Conservation (phyloP, 768 basidiomycete genomes). For the Wakefieldia striispora region DNA sequence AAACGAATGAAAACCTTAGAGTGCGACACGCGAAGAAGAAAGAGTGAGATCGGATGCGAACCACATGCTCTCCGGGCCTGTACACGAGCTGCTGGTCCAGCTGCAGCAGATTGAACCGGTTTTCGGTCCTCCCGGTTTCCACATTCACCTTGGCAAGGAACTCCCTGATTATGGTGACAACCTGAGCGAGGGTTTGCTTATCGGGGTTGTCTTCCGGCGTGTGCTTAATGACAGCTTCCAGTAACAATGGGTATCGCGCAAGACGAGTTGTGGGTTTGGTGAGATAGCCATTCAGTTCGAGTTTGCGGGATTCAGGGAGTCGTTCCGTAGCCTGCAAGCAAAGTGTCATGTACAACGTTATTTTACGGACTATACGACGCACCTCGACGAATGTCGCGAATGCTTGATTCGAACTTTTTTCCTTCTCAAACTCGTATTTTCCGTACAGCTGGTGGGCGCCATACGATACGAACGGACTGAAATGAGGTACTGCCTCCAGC, state of each 20-base stretch:
- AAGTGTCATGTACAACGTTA: neutral
- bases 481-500: constrained; percentile 80
- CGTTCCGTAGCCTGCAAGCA: constrained; percentile 78
- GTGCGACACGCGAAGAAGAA: neutral
- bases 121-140: constrained; percentile 94
- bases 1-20: constrained; percentile 1
- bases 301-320: constrained; percentile 89
- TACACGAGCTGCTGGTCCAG: constrained; percentile 90
- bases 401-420: constrained; percentile 88
- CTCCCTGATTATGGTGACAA: constrained; percentile 69
- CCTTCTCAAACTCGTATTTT: constrained; percentile 99
- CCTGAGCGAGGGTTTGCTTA: constrained; percentile 73
- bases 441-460: constrained; percentile 97
- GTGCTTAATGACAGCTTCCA: constrained; percentile 90
- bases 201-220: constrained; percentile 91
- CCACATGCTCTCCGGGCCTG: constrained; percentile 86
- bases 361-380: constrained; percentile 11
- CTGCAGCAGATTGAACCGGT: constrained; percentile 92
- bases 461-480: constrained; percentile 91
- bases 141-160: constrained; percentile 87
- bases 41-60: constrained; percentile 38
- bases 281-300: constrained; percentile 95
- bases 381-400: constrained; percentile 98
- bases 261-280: constrained; percentile 98
- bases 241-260: constrained; percentile 91